phyloP scores from a whole-genome alignment of 2,329 filamentous ascomycete genomes.

The Rhynchosporium secalis region DNA sequence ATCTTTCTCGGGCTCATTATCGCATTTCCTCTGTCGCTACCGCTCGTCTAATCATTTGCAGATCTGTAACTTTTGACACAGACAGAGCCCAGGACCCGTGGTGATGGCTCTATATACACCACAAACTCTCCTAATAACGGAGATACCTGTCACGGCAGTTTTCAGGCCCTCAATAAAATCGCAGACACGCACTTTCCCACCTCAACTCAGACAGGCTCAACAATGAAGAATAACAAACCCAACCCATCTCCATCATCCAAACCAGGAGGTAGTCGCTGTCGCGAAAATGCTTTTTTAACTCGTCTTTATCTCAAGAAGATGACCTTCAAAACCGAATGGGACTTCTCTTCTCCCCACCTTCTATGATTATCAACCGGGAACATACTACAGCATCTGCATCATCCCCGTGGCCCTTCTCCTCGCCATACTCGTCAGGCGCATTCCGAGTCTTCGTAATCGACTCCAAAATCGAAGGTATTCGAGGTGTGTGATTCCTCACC shows the following conservation, averaged over 20 bases:
- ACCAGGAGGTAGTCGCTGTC: constrained; percentile 13
- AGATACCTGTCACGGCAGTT: constrained; percentile 8
- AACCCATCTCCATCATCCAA: not conserved
- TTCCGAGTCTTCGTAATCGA: constrained; percentile 58
- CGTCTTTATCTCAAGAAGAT: not conserved
- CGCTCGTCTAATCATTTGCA: not conserved
- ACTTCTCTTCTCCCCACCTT: constrained; percentile 14
- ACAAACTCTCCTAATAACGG: constrained; percentile 10
- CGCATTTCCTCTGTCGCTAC: not conserved
- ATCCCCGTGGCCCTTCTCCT: constrained; percentile 16
- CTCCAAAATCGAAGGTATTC: constrained; percentile 61
- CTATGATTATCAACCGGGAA: constrained; percentile 12
- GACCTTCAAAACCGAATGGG: constrained; percentile 17
- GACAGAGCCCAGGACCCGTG: no score
- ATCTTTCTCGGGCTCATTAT: no score
- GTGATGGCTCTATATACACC: not conserved
- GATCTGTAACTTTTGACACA: not conserved
- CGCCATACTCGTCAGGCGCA: constrained; percentile 14
- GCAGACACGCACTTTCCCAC: not conserved
- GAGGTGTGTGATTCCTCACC: constrained; percentile 61
- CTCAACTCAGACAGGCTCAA: not conserved
- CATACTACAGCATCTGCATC: constrained; percentile 21
- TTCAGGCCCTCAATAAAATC: not conserved
- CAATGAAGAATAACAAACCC: not conserved
- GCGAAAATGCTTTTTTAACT: not conserved